These are phyloP conservation scores for Xylaria sp. DNA, from an alignment of 495 filamentous ascomycete genomes.

Conservation along the genomic window DNA sequence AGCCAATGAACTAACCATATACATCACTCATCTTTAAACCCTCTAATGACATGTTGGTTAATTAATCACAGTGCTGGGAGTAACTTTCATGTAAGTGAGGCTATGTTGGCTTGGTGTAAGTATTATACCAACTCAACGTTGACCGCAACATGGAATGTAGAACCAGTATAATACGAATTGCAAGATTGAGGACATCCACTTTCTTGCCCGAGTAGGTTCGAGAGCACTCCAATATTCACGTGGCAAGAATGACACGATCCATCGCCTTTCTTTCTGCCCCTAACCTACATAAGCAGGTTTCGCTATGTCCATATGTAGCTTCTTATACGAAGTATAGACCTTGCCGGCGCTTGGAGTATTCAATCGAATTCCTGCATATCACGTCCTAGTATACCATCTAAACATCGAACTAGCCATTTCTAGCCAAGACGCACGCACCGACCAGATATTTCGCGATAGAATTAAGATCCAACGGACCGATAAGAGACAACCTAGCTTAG, in stretches of 20 bases:
- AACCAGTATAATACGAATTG: background rate
- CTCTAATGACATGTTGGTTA: no score
- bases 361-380: no score
- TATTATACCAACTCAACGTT: background rate
- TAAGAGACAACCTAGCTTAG: background rate
- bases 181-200: background rate
- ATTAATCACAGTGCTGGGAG: no score
- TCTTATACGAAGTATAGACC: background rate
- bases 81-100: no score
- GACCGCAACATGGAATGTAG: background rate
- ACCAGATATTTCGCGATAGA: background rate
- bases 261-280: background rate
- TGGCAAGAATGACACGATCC: background rate
- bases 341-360: background rate
- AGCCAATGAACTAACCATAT: background rate
- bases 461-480: background rate
- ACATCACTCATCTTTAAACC: background rate
- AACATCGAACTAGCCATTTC: no score
- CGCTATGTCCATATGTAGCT: background rate
- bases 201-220: background rate
- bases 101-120: background rate
- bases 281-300: background rate
- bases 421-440: no score
- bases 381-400: no score
- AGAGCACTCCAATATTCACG: background rate